A percentile compares a stretch with the other conserved stretches of the same genome.
These are phyloP conservation scores for Tylopilus intermedius DNA, from an alignment of 768 basidiomycete species.

Conservation along the genomic window DNA sequence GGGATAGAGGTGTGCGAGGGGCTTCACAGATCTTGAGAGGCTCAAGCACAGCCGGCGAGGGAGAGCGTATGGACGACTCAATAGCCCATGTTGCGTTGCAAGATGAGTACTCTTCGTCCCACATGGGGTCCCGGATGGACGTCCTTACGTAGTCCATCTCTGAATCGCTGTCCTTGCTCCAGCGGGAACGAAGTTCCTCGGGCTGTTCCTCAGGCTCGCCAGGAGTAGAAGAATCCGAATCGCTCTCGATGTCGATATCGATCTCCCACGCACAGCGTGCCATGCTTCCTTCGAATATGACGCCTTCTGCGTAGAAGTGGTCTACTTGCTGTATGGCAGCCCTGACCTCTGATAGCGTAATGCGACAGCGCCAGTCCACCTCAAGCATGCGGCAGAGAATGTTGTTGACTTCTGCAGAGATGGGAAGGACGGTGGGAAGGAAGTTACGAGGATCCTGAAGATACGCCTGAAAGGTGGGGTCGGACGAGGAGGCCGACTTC, in stretches of 20 bases:
- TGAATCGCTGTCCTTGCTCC: conserved; percentile 50
- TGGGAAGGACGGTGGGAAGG: conserved; percentile 80
- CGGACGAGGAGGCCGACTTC: conserved; percentile 78
- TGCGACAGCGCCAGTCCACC: conserved; percentile 56
- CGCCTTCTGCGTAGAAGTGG: conserved; percentile 70
- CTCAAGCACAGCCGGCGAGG: conserved; percentile 34
- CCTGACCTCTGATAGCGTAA: conserved; percentile 47
- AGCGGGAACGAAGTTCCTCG: conserved; percentile 45
- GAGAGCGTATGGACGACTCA: conserved; percentile 48
- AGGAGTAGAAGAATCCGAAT: conserved; percentile 53
- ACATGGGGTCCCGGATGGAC: conserved; percentile 27
- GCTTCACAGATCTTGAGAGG: conserved; percentile 42
- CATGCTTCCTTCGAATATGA: conserved; percentile 76
- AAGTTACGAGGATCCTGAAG: conserved; percentile 71
- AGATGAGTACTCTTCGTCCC: conserved; percentile 36
- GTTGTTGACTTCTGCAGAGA: conserved; percentile 68
- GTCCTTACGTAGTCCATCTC: conserved; percentile 32
- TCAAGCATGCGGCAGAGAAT: conserved; percentile 71
- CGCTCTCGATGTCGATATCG: conserved; percentile 59
- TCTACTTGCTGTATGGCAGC: conserved; percentile 50
- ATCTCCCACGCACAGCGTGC: conserved; percentile 76
- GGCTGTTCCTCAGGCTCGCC: conserved; percentile 36
- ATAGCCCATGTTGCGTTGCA: conserved; percentile 54
- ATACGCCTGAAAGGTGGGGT: conserved; percentile 89
- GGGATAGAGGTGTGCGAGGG: conserved; percentile 46